Evolutionary conservation across 2,329 filamentous ascomycete species (phyloP).

Genomic region (Penicillium olsonii): DNA sequence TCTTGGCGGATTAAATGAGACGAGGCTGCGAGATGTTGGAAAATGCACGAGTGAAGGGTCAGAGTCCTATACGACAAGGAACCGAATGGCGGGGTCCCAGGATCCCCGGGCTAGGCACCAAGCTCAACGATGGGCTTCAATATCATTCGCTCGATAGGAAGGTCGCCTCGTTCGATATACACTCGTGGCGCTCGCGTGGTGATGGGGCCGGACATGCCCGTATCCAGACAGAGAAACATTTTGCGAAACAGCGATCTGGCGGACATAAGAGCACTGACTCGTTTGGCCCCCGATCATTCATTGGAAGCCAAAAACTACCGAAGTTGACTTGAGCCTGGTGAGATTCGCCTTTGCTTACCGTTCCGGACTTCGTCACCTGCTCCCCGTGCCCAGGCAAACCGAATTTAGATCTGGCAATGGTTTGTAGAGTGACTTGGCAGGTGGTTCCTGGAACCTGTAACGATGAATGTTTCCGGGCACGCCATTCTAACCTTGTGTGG

Average conservation of each 20-base stretch:
- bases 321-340: slow-evolving; percentile 5
- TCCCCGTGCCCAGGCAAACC: not conserved
- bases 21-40: slow-evolving; percentile 8
- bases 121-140: slow-evolving; percentile 3
- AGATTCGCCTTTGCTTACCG: slow-evolving; percentile 6
- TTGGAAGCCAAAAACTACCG: slow-evolving; percentile 16
- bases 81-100: slow-evolving; percentile 6
- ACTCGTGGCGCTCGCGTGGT: slow-evolving; percentile 9
- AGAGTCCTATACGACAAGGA: slow-evolving; percentile 7
- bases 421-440: not conserved
- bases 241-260: not conserved
- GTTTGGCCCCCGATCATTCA: slow-evolving; percentile 14
- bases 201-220: slow-evolving; percentile 9
- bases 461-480: not conserved
- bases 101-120: slow-evolving; percentile 7
- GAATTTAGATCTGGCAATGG: too few relatives aligned
- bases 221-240: slow-evolving; percentile 5
- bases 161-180: slow-evolving; percentile 4
- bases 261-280: not conserved
- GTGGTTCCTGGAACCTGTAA: not conserved
- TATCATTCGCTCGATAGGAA: slow-evolving; percentile 15
- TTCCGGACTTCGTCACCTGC: slow-evolving; percentile 14
- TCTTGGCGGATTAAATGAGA: slow-evolving; percentile 8
- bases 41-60: slow-evolving; percentile 14
- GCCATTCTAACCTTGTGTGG: not conserved